These are phyloP conservation scores for Davidsoniella eucalypti DNA, from an alignment of 2,329 filamentous ascomycete genomes.

Conservation along the genomic window DNA sequence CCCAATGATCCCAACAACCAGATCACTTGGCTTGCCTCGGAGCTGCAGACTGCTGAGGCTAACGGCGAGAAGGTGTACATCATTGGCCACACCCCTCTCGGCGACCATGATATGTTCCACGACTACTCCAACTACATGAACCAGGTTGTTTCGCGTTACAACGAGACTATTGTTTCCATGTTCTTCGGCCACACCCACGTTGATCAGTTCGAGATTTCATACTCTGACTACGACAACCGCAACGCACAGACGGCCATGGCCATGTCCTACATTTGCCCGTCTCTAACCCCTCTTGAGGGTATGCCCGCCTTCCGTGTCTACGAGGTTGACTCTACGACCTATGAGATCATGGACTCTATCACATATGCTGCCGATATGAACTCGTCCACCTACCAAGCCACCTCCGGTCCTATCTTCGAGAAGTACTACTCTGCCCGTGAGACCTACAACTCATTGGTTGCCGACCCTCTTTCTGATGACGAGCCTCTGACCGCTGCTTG, in stretches of 20 bases:
- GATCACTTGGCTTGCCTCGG: constrained; percentile 34
- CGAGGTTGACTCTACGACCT: constrained; percentile 39
- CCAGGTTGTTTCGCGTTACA: constrained; percentile 36
- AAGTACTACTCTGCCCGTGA: constrained; percentile 40
- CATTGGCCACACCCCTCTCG: constrained; percentile 39
- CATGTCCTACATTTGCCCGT: constrained; percentile 37
- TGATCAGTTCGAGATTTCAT: constrained; percentile 39
- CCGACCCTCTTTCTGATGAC: constrained; percentile 23
- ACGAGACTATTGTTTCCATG: constrained; percentile 34
- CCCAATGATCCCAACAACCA: constrained; percentile 34
- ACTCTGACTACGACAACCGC: constrained; percentile 29
- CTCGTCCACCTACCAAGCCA: constrained; percentile 25
- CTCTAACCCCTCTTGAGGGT: constrained; percentile 37
- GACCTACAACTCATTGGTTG: constrained; percentile 31
- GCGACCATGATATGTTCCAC: constrained; percentile 32
- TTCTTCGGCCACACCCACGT: constrained; percentile 43
- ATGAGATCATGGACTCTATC: constrained; percentile 34
- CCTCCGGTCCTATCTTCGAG: constrained; percentile 31
- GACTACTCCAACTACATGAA: constrained; percentile 36
- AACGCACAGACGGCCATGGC: constrained; percentile 27
- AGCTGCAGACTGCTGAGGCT: constrained; percentile 36
- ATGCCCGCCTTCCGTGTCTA: constrained; percentile 42
- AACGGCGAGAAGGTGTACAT: constrained; percentile 37
- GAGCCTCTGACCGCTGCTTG: constrained; percentile 37
- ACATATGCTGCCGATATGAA: constrained; percentile 38